These are phyloP conservation scores for Primulina tabacum DNA, from an alignment of 257 asterid genomes.

Conservation along the genomic window DNA sequence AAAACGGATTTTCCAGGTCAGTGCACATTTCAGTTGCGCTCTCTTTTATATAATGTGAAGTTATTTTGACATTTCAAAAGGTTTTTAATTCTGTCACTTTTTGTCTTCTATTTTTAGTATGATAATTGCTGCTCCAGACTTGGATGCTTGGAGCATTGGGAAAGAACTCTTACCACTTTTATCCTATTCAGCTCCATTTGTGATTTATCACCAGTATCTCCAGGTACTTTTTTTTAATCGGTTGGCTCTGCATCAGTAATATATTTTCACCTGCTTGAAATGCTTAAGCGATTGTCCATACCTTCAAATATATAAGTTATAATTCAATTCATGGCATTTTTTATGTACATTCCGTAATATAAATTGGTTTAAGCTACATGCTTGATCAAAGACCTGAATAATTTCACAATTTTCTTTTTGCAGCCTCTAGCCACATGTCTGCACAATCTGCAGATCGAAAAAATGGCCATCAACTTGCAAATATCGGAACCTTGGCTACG, in stretches of 20 bases:
- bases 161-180: constrained; percentile 80
- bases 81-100: constrained; percentile 20
- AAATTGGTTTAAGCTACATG: not conserved
- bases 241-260: not conserved
- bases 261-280: not conserved
- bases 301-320: not conserved
- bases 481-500: constrained; percentile 85
- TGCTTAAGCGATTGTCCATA: not conserved
- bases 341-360: too few relatives aligned
- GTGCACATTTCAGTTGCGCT: constrained; percentile 2
- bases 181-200: constrained; percentile 92
- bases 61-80: not conserved
- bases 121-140: constrained; percentile 80
- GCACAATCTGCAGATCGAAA: constrained; percentile 79
- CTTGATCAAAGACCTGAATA: not conserved
- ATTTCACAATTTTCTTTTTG: constrained; percentile 21
- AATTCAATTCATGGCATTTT: not conserved
- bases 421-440: constrained; percentile 93
- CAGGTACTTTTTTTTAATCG: constrained; percentile 47
- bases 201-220: constrained; percentile 83
- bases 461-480: constrained; percentile 83
- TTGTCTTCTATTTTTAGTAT: constrained; percentile 45
- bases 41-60: not conserved
- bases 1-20: constrained; percentile 92
- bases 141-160: constrained; percentile 72